Percentiles rank a stretch among this genome's conserved stretches.
These are phyloP conservation scores for Candida sanyaensis DNA, from an alignment of 1,139 yeast species.

Conservation along the genomic window DNA sequence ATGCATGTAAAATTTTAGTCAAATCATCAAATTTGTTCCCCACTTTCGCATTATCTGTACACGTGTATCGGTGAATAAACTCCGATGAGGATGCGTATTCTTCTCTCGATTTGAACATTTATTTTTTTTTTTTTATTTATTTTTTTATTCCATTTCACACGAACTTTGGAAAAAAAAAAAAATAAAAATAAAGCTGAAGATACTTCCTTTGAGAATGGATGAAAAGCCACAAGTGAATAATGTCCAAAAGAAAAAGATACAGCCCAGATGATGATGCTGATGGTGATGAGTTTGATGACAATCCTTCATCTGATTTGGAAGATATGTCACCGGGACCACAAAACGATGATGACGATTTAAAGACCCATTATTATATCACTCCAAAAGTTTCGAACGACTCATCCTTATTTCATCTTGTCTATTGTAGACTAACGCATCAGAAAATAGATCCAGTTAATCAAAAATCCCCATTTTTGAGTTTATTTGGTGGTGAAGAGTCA, in stretches of 20 bases:
- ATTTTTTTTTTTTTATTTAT: no score
- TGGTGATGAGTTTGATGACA: no score
- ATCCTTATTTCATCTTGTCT: constrained; percentile 4
- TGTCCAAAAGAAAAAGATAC: constrained; percentile 1
- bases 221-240: not conserved
- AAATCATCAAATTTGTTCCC: no score
- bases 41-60: no score
- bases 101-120: no score
- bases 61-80: no score
- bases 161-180: no score
- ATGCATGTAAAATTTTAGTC: no score
- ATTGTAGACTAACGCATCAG: constrained; percentile 8
- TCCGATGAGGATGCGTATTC: no score
- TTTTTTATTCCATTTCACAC: no score
- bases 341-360: constrained; percentile 5
- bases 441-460: constrained; percentile 7
- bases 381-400: constrained; percentile 9
- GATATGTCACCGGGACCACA: not conserved
- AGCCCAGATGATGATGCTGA: constrained; percentile 1
- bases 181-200: no score
- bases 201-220: no score
- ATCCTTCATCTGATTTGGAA: not conserved
- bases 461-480: constrained; percentile 32
- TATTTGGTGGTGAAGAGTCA: constrained; percentile 45
- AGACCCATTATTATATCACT: constrained; percentile 13